These are phyloP conservation scores for Aureobasidium sp. DNA, from an alignment of 2,329 filamentous ascomycete genomes.

Conservation along the genomic window DNA sequence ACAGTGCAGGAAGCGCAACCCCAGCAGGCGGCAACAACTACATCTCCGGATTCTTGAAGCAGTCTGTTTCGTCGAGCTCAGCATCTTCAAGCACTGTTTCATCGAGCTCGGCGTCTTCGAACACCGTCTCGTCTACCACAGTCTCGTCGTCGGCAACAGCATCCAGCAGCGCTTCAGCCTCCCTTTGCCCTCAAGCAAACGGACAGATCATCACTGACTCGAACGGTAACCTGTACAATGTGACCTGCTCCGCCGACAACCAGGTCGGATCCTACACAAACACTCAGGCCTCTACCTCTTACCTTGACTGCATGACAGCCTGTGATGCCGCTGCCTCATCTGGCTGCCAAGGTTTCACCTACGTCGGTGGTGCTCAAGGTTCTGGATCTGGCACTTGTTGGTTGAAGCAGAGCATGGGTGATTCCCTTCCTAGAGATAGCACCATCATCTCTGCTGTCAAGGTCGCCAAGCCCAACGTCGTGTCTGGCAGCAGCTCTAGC, in stretches of 20 bases:
- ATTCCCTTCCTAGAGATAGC: slow-evolving; percentile 4
- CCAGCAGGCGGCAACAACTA: slow-evolving; percentile 9
- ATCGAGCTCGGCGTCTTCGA: neutral
- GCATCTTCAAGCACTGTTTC: neutral
- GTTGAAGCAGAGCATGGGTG: slow-evolving; percentile 16
- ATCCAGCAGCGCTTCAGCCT: slow-evolving; percentile 12
- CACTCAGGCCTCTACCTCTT: slow-evolving; percentile 9
- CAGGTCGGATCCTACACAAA: slow-evolving; percentile 13
- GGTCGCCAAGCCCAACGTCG: slow-evolving; percentile 12
- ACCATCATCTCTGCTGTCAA: slow-evolving; percentile 13
- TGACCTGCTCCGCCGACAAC: slow-evolving; percentile 15
- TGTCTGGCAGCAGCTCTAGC: slow-evolving; percentile 18
- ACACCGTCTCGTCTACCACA: neutral
- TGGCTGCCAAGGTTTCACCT: slow-evolving; percentile 15
- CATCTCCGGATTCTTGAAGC: slow-evolving; percentile 12
- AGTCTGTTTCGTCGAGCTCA: neutral
- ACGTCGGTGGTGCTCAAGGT: slow-evolving; percentile 16
- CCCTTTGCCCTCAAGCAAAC: slow-evolving; percentile 16
- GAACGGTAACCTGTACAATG: slow-evolving; percentile 12
- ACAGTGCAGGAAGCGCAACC: neutral
- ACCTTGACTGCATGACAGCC: slow-evolving; percentile 15
- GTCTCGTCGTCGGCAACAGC: slow-evolving; percentile 14
- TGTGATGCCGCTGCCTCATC: slow-evolving; percentile 12
- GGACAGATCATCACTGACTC: slow-evolving; percentile 17
- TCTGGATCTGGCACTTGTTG: slow-evolving; percentile 18